These are phyloP conservation scores for Arachnopeziza araneosa DNA, from an alignment of 2,329 filamentous ascomycete species.

Conservation along the genomic window DNA sequence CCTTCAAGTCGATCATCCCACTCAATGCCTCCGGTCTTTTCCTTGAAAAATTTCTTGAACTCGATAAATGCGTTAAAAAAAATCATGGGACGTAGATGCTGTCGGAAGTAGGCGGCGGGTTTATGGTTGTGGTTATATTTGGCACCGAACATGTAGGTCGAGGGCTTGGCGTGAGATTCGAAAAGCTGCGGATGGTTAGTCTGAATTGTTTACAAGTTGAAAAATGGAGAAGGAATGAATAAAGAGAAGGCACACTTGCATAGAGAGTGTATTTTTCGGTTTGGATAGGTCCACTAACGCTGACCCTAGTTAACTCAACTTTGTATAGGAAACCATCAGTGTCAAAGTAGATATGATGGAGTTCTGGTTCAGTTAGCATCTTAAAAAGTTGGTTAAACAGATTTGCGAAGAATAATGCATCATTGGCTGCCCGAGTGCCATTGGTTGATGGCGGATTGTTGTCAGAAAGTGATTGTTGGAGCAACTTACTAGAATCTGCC, in stretches of 20 bases:
- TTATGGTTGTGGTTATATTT: slow-evolving; percentile 36
- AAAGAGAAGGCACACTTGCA: neutral
- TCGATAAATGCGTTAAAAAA: slow-evolving; percentile 41
- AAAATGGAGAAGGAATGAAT: neutral
- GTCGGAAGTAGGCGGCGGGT: slow-evolving; percentile 31
- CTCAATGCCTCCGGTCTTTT: slow-evolving; percentile 46
- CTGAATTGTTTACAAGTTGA: neutral
- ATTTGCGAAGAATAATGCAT: too few species aligned
- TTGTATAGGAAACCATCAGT: slow-evolving; percentile 53
- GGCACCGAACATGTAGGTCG: slow-evolving; percentile 55
- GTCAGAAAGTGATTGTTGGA: too few species aligned
- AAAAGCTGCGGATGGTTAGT: slow-evolving; percentile 49
- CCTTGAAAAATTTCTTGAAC: slow-evolving; percentile 53
- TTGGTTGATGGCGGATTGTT: neutral
- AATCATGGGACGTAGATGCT: slow-evolving; percentile 35
- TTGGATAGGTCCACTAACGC: neutral
- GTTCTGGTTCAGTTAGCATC: slow-evolving; percentile 36
- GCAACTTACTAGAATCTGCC: slow-evolving; percentile 44
- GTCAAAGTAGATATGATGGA: slow-evolving; percentile 63
- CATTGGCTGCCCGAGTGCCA: too few species aligned
- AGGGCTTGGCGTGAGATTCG: slow-evolving; percentile 55
- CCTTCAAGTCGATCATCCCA: slow-evolving; percentile 49
- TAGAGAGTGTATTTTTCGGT: slow-evolving; percentile 1
- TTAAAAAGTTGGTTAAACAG: neutral
- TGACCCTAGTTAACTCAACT: neutral